phyloP scores from a whole-genome alignment of 176 grass and related monocot species.

The Ananas comosus region DNA sequence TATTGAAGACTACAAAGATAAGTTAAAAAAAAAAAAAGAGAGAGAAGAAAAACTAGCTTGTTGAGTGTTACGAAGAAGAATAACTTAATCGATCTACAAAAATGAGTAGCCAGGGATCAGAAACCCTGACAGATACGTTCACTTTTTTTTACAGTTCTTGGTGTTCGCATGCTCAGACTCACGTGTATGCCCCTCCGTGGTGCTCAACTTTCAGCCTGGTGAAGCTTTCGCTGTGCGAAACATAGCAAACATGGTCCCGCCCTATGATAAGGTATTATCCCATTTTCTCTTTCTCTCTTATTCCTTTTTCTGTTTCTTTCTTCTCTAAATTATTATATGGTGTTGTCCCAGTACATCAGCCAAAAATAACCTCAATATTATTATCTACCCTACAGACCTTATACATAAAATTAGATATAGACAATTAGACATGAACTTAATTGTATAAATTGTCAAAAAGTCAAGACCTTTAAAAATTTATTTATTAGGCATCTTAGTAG shows the following conservation, averaged over 20 bases:
- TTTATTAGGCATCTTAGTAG: too few relatives aligned
- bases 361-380: neutral
- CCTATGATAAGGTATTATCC: slow-evolving; percentile 53
- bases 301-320: neutral
- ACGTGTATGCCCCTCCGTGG: slow-evolving; percentile 68
- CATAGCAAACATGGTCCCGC: slow-evolving; percentile 51
- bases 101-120: too few relatives aligned
- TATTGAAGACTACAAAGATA: too few relatives aligned
- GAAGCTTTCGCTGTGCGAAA: slow-evolving; percentile 76
- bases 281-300: neutral
- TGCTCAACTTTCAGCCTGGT: slow-evolving; percentile 55
- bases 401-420: too few relatives aligned
- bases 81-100: neutral
- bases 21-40: too few relatives aligned
- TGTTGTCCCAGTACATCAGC: too few relatives aligned
- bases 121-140: neutral
- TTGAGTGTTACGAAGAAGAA: neutral
- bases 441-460: too few relatives aligned
- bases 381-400: too few relatives aligned
- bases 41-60: too few relatives aligned
- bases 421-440: too few relatives aligned
- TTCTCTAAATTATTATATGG: neutral
- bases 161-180: slow-evolving; percentile 77
- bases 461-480: too few relatives aligned
- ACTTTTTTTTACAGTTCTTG: slow-evolving; percentile 55